Evolutionary conservation across 116 monocot species (phyloP), one percentile per base, ranked within the genome.

Genomic region (Posidonia oceanica): DNA sequence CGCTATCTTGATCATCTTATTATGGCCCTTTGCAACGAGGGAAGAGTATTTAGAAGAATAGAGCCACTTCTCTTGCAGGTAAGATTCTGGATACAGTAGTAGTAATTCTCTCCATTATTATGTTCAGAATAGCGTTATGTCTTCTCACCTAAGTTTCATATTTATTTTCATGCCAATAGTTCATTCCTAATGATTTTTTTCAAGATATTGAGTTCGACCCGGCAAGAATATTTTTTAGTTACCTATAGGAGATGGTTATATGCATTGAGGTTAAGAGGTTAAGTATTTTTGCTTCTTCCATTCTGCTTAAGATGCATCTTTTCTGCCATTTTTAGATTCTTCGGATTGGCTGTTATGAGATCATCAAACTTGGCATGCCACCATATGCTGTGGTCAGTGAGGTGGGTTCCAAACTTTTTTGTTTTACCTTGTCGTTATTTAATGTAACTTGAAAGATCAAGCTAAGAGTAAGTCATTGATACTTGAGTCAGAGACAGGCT

Each of bases 51-150:
- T 79, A 81, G 83, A 67, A 79, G 78, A 73, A 96, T 96, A 91
- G 91, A 96, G 73, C 96, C 92, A 36, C 89, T 96, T 20, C 81
- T 96, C n/a, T 75, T 96, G 68, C 96, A 96, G 83, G 92, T 96
- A 67, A 39, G 57, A 15, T 59, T 61, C 7, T 80, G 52, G 13
- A 55, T 12, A 55, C 17, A 8, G 23, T 36, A 54, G 15, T 37
- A 15, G 4, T 53, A 4, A 17, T 51, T 52, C 21, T 69, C 8
- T 39, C n/a, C 17, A 37, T 3, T 6, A 23, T 64, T 63, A 17
- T 58, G 3, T 21, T 58, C 58, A 17, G 14, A 3, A 58, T 58
- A 21, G 16, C 16, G 18, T 21, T 58, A 17, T 58, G 29, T 29
- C 29, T 58, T 6, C 20, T 17, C 58, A 17, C 17, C 58, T 17